Percentiles rank a stretch among this genome's conserved stretches.
phyloP scores from a whole-genome alignment of 495 filamentous ascomycete genomes.

The Hypomontagnella submonticulosa region DNA sequence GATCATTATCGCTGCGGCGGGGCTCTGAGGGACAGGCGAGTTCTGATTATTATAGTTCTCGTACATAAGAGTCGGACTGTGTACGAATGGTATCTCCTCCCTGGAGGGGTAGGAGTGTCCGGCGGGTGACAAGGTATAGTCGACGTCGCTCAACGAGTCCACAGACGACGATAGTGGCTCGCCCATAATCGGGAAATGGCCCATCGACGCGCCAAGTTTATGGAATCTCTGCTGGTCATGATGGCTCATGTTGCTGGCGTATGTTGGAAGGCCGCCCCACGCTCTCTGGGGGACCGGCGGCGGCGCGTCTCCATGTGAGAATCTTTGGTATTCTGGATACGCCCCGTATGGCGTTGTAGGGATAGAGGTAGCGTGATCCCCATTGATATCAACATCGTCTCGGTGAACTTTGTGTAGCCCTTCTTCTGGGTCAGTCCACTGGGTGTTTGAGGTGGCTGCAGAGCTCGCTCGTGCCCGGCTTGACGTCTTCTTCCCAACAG shows the following conservation, averaged over 20 bases:
- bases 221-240: slow-evolving; percentile 44
- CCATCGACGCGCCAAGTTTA: slow-evolving; percentile 43
- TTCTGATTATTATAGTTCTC: slow-evolving; percentile 60
- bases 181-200: slow-evolving; percentile 48
- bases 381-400: slow-evolving; percentile 48
- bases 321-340: slow-evolving; percentile 49
- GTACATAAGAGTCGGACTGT: slow-evolving; percentile 64
- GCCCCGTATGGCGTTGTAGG: slow-evolving; percentile 51
- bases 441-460: slow-evolving; percentile 45
- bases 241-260: slow-evolving; percentile 38
- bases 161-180: slow-evolving; percentile 60
- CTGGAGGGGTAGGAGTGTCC: slow-evolving; percentile 58
- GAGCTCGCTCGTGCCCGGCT: slow-evolving; percentile 54
- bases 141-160: slow-evolving; percentile 64
- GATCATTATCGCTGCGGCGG: slow-evolving; percentile 63
- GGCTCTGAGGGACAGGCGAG: slow-evolving; percentile 62
- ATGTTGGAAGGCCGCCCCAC: slow-evolving; percentile 45
- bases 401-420: slow-evolving; percentile 41
- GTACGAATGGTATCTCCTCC: slow-evolving; percentile 61
- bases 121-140: slow-evolving; percentile 64
- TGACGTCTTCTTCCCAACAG: slow-evolving; percentile 56
- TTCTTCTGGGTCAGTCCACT: slow-evolving; percentile 54
- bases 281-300: slow-evolving; percentile 43
- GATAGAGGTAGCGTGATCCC: slow-evolving; percentile 36
- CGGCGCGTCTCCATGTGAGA: slow-evolving; percentile 50